Evolutionary conservation across 2,329 filamentous ascomycete genomes (phyloP).

Genomic region (Calonectria crousiana): DNA sequence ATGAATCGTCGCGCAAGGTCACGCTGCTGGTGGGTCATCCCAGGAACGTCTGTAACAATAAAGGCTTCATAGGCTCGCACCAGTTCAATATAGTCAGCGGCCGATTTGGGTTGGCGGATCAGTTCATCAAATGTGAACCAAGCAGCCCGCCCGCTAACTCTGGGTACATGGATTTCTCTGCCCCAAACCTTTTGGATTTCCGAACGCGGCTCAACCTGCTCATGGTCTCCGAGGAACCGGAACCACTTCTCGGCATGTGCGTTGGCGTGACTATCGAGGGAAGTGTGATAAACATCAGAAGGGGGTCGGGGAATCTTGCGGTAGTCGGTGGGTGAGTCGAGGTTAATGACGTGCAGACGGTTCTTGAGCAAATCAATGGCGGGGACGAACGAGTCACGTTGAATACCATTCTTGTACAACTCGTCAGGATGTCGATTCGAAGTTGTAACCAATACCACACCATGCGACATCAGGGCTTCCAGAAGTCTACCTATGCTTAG

Average conservation of each 20-base stretch:
- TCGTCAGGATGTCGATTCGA: constrained; percentile 97
- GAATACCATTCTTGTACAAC: constrained; percentile 97
- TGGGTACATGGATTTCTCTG: constrained; percentile 86
- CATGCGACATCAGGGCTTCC: constrained; percentile 93
- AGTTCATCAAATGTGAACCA: constrained; percentile 95
- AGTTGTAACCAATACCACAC: constrained; percentile 95
- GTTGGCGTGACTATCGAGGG: constrained; percentile 81
- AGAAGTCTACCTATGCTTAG: constrained; percentile 69
- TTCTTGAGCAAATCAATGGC: constrained; percentile 93
- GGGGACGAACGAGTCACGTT: constrained; percentile 93
- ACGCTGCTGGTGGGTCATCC: constrained; percentile 87
- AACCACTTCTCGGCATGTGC: constrained; percentile 96
- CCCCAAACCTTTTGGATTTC: constrained; percentile 93
- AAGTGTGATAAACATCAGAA: constrained; percentile 93
- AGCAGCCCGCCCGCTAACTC: constrained; percentile 87
- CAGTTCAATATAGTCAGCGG: constrained; percentile 95
- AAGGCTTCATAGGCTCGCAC: constrained; percentile 92
- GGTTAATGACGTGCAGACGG: constrained; percentile 88
- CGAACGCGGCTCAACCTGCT: constrained; percentile 79
- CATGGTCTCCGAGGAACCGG: constrained; percentile 87
- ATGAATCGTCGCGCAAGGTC: constrained; percentile 95
- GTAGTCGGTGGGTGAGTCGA: constrained; percentile 96
- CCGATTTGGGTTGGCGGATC: constrained; percentile 88
- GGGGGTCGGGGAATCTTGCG: constrained; percentile 95
- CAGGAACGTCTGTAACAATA: constrained; percentile 89